phyloP scores from a whole-genome alignment of 352 stramenopile species.

The Phytophthora idaei region DNA sequence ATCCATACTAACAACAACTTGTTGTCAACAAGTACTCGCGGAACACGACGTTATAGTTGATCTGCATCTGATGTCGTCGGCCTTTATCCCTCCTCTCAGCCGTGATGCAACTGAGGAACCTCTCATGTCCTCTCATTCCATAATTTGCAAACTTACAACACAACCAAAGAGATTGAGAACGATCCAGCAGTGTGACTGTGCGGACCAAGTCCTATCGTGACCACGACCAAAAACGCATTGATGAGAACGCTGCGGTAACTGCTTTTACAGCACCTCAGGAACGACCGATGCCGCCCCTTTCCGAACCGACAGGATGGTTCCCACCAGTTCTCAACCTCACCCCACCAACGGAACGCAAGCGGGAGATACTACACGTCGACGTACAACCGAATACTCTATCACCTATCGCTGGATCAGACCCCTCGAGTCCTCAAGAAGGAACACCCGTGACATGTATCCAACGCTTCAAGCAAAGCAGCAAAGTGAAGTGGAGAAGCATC shows the following conservation, averaged over 20 bases:
- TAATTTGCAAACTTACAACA: neutral
- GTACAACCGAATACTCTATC: neutral
- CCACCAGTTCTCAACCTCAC: neutral
- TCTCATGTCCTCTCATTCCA: neutral
- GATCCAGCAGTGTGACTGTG: neutral
- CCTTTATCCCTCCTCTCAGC: neutral
- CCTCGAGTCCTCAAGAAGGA: neutral
- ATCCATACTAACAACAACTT: neutral
- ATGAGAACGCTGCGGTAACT: neutral
- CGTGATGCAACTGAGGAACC: neutral
- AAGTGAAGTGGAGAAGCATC: neutral
- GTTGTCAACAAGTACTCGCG: neutral
- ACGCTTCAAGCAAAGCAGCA: neutral
- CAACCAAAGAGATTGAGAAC: neutral
- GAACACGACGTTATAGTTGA: neutral
- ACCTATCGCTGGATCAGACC: neutral
- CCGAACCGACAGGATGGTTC: neutral
- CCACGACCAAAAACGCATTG: neutral
- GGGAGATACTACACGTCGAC: neutral
- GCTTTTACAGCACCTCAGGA: neutral
- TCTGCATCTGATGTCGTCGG: neutral
- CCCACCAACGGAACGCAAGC: neutral
- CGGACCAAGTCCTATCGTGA: neutral
- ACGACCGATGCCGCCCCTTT: neutral
- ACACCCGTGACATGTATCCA: neutral